These are phyloP conservation scores for Stagonosporopsis tanaceti DNA, from an alignment of 2,329 filamentous ascomycete genomes.

Conservation along the genomic window DNA sequence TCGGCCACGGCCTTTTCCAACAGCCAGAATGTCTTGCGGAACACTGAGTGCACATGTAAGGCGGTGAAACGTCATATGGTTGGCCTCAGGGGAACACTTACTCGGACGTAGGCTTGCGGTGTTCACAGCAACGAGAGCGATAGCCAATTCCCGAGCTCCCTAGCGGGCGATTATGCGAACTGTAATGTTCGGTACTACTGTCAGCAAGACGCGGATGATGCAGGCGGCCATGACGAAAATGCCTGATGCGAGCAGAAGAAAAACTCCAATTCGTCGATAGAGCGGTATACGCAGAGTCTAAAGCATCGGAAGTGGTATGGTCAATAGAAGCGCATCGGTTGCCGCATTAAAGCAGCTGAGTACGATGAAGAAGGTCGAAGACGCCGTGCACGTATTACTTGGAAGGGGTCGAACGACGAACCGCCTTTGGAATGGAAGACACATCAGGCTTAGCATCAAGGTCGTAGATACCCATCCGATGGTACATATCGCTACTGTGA, in stretches of 20 bases:
- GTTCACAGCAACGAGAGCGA: conserved; percentile 20
- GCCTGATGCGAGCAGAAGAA: conserved; percentile 16
- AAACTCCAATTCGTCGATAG: conserved; percentile 8
- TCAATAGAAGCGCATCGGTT: conserved; percentile 14
- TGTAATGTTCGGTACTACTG: conserved; percentile 19
- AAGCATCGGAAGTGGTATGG: conserved; percentile 19
- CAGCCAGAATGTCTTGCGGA: neutral
- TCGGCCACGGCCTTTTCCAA: neutral
- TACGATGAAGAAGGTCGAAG: conserved; percentile 15
- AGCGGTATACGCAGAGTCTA: conserved; percentile 20
- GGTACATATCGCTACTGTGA: conserved; percentile 13
- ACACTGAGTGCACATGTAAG: neutral
- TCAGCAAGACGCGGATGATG: conserved; percentile 17
- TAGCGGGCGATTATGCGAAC: conserved; percentile 19
- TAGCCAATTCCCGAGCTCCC: conserved; percentile 19
- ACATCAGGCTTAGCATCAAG: conserved; percentile 19
- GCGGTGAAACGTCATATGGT: neutral
- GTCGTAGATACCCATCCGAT: conserved; percentile 15
- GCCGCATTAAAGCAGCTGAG: conserved; percentile 19
- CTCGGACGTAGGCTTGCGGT: conserved; percentile 18
- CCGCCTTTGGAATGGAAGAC: conserved; percentile 11
- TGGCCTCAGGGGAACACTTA: neutral
- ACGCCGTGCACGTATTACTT: conserved; percentile 12
- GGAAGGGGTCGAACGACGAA: conserved; percentile 15
- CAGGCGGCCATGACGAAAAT: conserved; percentile 23